Percentiles rank a stretch among this genome's conserved stretches.
These are phyloP conservation scores for Anaeromyces robustus DNA, from an alignment of 192 early-diverging fungal genomes.

Conservation along the genomic window DNA sequence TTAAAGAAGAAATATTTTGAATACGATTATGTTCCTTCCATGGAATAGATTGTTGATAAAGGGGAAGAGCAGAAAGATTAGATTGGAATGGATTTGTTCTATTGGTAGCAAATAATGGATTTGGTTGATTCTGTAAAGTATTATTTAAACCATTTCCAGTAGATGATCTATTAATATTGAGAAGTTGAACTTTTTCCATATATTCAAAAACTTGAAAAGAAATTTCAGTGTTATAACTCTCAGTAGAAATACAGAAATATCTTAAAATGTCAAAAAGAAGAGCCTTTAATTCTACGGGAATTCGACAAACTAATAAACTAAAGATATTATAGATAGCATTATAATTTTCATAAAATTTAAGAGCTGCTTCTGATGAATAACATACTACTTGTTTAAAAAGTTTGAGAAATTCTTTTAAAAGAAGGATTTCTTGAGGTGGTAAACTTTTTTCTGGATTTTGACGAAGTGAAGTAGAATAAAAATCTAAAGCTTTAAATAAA, in stretches of 20 bases:
- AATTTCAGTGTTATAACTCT: constrained; percentile 29
- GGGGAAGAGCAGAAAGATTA: neutral
- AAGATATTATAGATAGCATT: constrained; percentile 58
- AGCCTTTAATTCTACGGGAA: constrained; percentile 68
- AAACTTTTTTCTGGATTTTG: constrained; percentile 33
- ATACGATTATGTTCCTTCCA: neutral
- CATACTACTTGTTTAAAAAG: constrained; percentile 61
- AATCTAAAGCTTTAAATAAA: constrained; percentile 57
- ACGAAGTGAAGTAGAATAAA: constrained; percentile 36
- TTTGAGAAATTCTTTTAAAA: constrained; percentile 60
- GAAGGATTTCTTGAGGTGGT: constrained; percentile 47
- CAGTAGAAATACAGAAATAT: constrained; percentile 55
- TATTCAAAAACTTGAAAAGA: constrained; percentile 59
- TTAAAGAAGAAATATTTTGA: neutral
- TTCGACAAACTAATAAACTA: constrained; percentile 57
- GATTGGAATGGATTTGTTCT: neutral
- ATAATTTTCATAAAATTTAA: constrained; percentile 47
- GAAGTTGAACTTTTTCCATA: constrained; percentile 57
- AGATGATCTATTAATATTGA: constrained; percentile 18
- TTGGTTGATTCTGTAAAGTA: neutral
- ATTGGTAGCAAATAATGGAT: neutral
- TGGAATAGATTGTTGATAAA: neutral
- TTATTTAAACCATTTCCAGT: neutral
- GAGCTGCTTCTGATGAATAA: constrained; percentile 55
- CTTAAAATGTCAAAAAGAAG: constrained; percentile 60